Base-by-base conservation (phyloP, 495 filamentous ascomycete species). In the Trypethelium eluteriae region DNA sequence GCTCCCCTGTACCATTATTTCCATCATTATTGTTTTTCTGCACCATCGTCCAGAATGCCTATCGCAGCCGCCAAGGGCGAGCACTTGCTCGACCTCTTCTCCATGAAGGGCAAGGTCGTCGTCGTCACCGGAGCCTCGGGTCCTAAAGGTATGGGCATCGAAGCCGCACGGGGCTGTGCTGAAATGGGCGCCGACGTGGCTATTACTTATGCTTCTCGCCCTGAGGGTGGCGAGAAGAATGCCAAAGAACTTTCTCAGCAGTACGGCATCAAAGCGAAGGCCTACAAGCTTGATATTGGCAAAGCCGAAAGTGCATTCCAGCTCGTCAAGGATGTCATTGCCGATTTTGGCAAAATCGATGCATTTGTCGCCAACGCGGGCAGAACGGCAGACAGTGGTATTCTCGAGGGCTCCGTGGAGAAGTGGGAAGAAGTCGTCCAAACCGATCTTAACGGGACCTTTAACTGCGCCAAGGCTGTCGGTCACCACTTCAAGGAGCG, bases 101-200 rank as follows among this genome's bases (percentile, higher is more conserved):
- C 81, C 81, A 81, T 90, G 41, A 89, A 89, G 77, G 86, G 87
- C 80, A 89, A 88, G 77, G 84, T 87, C 65, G 86, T 89, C 72
- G 77, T 88, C 69, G 80, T 90, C 38, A 90, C 88, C 38, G 88
- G 88, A 66, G 88, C 87, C 57, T 88, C 87, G 46, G 88, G 87
- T 12, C 79, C 87, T 53, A 81, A 70, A 36, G 88, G 88, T 41
- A 90, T 90, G 80, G 88, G 88, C 64, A 89, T 88, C 69, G 87
- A 89, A 74, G 86, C 87, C 61, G 87, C 88, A 2, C 86, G 86
- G 14, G 88, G 86, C 63, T 86, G 84, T 70, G 88, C 88, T 44
- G 88, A 90, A 71, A 84, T 89, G 79, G 88, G 88, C 41, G 88
- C 87, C 70, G 80, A 89, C 75, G 73, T 90, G 32, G 85, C 86